Percentiles rank a stretch among this genome's conserved stretches.
Conservation (phyloP, 345 rosid genomes). For the Trapa incisa region DNA sequence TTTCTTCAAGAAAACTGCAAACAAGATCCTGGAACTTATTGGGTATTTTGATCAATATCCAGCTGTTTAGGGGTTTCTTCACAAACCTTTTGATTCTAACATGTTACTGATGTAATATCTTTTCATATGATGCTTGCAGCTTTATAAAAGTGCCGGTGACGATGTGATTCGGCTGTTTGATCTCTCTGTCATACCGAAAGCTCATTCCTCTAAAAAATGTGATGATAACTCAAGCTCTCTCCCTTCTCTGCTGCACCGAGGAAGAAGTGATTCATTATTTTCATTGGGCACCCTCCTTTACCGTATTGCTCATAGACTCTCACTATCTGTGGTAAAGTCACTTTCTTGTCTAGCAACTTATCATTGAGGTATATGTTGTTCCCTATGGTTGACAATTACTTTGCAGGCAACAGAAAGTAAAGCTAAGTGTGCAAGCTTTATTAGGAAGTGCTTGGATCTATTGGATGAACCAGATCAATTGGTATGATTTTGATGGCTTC, state of each 20-base stretch:
- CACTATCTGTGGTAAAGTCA: conserved; percentile 58
- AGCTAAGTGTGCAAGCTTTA: conserved; percentile 74
- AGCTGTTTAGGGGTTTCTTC: not conserved
- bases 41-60: conserved; percentile 36
- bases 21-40: conserved; percentile 94
- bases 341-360: conserved; percentile 3
- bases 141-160: conserved; percentile 86
- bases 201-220: conserved; percentile 35
- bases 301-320: conserved; percentile 85
- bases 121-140: conserved; percentile 32
- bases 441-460: conserved; percentile 68
- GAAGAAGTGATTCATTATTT: conserved; percentile 60
- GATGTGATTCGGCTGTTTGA: conserved; percentile 91
- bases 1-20: conserved; percentile 92
- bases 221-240: conserved; percentile 41
- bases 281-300: conserved; percentile 86
- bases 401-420: conserved; percentile 52
- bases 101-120: not conserved
- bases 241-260: conserved; percentile 48
- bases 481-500: conserved; percentile 33
- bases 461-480: conserved; percentile 74
- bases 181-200: conserved; percentile 71
- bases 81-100: not conserved
- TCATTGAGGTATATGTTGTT: not conserved
- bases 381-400: conserved; percentile 12